phyloP scores from a whole-genome alignment of 208 protist genomes.

The Phytomonas serpens region DNA sequence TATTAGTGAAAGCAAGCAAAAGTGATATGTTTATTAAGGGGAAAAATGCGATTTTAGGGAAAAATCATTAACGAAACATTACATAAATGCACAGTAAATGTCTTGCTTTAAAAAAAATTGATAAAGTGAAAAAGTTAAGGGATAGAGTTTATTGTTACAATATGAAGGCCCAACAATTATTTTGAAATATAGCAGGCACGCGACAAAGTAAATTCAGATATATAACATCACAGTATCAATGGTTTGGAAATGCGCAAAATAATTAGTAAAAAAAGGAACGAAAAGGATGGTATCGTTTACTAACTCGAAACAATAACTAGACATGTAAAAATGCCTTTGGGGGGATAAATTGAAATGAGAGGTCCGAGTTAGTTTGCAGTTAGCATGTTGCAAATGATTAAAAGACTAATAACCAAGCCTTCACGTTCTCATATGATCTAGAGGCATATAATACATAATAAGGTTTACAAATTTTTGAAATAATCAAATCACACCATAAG shows the following conservation, averaged over 20 bases:
- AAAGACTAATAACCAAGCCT: conserved; percentile 3
- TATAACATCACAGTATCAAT: conserved; percentile 2
- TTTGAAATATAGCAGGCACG: background rate
- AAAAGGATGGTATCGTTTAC: conserved; percentile 14
- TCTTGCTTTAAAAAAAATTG: conserved; percentile 15
- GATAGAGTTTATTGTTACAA: conserved; percentile 10
- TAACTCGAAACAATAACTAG: conserved; percentile 11
- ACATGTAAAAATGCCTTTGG: background rate
- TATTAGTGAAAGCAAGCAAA: background rate
- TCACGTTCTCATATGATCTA: background rate
- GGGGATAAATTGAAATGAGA: conserved; percentile 9
- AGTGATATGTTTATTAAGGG: background rate
- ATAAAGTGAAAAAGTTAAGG: conserved; percentile 15
- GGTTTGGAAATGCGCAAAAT: conserved; percentile 6
- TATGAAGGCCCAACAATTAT: background rate
- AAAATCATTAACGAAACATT: conserved; percentile 4
- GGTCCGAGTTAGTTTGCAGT: conserved; percentile 7
- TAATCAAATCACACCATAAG: conserved; percentile 6
- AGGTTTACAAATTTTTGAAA: conserved; percentile 2
- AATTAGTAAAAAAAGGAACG: conserved; percentile 11
- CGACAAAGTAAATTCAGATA: conserved; percentile 10
- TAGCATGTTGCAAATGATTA: conserved; percentile 11
- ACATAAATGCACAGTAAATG: conserved; percentile 1
- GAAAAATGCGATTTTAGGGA: background rate
- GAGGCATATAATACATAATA: conserved; percentile 2